Base-by-base conservation (phyloP, 805 yeast genomes). In the Pachysolen tannophilus region DNA sequence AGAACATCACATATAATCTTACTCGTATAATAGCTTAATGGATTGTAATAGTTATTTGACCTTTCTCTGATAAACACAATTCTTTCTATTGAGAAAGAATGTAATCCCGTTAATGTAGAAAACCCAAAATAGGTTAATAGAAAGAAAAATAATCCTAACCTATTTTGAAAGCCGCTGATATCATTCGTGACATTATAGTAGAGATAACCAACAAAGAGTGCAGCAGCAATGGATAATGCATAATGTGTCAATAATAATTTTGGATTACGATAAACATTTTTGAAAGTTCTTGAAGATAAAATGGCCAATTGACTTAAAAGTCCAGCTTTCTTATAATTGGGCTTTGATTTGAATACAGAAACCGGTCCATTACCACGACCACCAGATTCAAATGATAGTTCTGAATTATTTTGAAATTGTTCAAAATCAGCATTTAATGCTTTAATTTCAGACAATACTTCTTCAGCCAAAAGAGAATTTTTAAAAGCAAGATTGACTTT, bases 141-240 rank as follows among this genome's bases (percentile, higher is more conserved):
- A 56, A 92, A 92, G 65, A 92, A 90, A 58, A 92, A 92, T 40
- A 92, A 64, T 0, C 98, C 98, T 44, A 92, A 67, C 47, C 98
- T 70, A 58, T 92, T 92, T 56, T 92, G 98, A 65, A 92, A 92
- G 0, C 98, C 98, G 49, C 95, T 78, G 37, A 92, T 90, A 54
- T 90, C 96, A 52, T 86, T 82, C 28, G 78, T 65, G 18, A 90
- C 78, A 49, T 86, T 69, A 59, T 79, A 90, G 56, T 92, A 92
- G 27, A 92, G 64, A 33, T 73, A 73, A 0, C 97, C 96, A 57
- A 95, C 79, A 58, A 90, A 82, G 4, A 78, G 50, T 1, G 95
- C 96, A 56, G 90, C 74, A 11, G 78, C 54, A 7, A 84, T 57
- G 0, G 96, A 80, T 40, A 90, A 64, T 2, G 81, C 62, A 50